Base-by-base conservation (phyloP, 495 filamentous ascomycete genomes). In the Hypoxylon cercidicola region DNA sequence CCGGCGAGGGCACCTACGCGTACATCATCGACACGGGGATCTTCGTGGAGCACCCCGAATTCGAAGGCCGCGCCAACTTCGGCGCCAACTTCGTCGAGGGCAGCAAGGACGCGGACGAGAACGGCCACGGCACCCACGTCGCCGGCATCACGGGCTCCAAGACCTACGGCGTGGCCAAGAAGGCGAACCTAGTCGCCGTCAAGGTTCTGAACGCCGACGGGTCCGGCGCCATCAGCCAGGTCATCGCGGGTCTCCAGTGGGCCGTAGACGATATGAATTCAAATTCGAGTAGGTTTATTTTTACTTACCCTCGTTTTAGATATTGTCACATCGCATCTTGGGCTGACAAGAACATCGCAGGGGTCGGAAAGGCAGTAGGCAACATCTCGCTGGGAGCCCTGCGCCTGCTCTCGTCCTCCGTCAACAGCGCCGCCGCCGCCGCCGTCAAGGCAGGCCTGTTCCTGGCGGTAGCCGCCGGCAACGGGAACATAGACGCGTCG, bases 1-100 rank as follows among this genome's bases (percentile, higher is more conserved):
- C 79, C 9, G 80, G 80, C 37, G 60, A 70, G 43, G 79, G 76
- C 45, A 75, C 77, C 21, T 79, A 69, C 60, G 70, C 73, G 49
- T 83, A 83, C 41, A 75, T 81, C n/a, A 75, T 83, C 60, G 80
- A 78, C 62, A 72, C 74, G 30, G 85, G 84, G 34, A 80, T 86
- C 64, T 76, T 73, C 47, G 71, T 69, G 20, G 56, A 65, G 2
- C 84, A 87, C 64, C 61, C 60, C 32, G 69, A 87, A 32, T 88
- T 87, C 44, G 82, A 65, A 3, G 81, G 81, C 13, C 84, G 85
- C 62, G 83, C 81, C 39, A 71, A 39, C 28, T 78, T 72, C 50
- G 83, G 82, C 41, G 76, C 75, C 60, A 87, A 85, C 73, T 68
- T 73, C 23, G 64, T 68, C 40, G 60, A 69, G 11, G 71, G 68